Evolutionary conservation across 2,329 filamentous ascomycete species (phyloP).

Genomic region (Penicillium hesseltinei): DNA sequence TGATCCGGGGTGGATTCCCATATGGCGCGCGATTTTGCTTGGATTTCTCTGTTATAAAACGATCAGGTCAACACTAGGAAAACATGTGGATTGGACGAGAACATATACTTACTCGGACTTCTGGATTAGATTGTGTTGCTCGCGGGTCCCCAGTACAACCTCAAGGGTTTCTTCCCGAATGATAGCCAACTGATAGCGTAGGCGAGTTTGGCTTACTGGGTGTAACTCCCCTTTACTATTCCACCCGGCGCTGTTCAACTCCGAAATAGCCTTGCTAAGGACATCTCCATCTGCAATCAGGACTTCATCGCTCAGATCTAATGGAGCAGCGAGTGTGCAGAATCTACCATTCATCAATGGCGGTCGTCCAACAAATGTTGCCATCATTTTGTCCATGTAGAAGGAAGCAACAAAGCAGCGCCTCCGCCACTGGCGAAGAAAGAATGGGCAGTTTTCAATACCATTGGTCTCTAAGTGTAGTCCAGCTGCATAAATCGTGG

Average conservation of each 20-base stretch:
- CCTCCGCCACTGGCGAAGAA: slow-evolving; percentile 43
- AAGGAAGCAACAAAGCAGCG: slow-evolving; percentile 46
- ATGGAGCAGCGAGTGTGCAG: slow-evolving; percentile 40
- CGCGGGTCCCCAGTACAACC: slow-evolving; percentile 29
- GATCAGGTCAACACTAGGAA: not conserved
- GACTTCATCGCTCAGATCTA: slow-evolving; percentile 33
- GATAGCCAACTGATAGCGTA: slow-evolving; percentile 29
- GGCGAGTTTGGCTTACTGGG: slow-evolving; percentile 22
- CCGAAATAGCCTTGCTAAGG: slow-evolving; percentile 25
- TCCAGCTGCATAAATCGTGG: slow-evolving; percentile 49
- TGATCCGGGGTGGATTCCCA: slow-evolving; percentile 27
- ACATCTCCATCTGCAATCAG: slow-evolving; percentile 28
- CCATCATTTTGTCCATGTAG: slow-evolving; percentile 49
- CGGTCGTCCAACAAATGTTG: slow-evolving; percentile 52
- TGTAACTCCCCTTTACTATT: slow-evolving; percentile 18
- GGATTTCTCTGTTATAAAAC: slow-evolving; percentile 22
- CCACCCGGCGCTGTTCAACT: slow-evolving; percentile 32
- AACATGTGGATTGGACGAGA: not conserved
- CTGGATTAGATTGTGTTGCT: slow-evolving; percentile 24
- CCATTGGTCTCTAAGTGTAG: slow-evolving; percentile 45
- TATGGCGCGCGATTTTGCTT: slow-evolving; percentile 24
- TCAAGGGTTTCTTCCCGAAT: slow-evolving; percentile 34
- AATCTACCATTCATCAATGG: slow-evolving; percentile 47
- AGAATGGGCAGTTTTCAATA: slow-evolving; percentile 33
- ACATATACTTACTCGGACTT: slow-evolving; percentile 30